Base-by-base conservation (phyloP, 768 basidiomycete genomes). In the Amanita muscaria region DNA sequence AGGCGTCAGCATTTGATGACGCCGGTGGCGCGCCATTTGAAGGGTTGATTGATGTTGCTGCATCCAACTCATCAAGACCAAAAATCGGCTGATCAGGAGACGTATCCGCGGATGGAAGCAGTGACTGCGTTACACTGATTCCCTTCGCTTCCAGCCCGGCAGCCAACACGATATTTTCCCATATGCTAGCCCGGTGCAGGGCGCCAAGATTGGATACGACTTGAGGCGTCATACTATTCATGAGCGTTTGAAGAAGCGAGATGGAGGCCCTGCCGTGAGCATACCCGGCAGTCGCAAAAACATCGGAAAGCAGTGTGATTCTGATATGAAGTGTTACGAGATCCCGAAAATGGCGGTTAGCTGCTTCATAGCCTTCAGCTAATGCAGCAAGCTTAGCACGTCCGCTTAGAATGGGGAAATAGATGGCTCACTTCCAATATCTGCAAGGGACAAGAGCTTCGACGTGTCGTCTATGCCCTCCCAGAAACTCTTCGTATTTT, bases 81-180 rank as follows among this genome's bases (percentile, higher is more conserved):
- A 65, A 50, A 7, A 63, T 64, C 18, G 64, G 51, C 39, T 64
- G 68, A 47, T 66, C 69, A 6, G 77, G 70, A 4, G 74, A 72
- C 46, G 67, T 68, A 42, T 70, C 70, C 25, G 71, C 46, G 5
- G 78, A 72, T 11, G 77, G 73, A 27, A 56, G 53, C 11, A 68
- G 63, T 3, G 69, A 70, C 16, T 65, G 54, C 44, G 68, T 61
- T 14, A 77, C 54, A 41, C 74, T 68, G 33, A 80, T 77, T 30
- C 79, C 78, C 52, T 70, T 76, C 12, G 66, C 60, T 12, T 68
- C 60, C 31, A 83, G 62, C 19, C 74, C 76, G 14, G 71, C 66
- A 52, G 83, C 85, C 40, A 96, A 71, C 14, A 79, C 64, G 31
- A 89, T 84, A 53, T 88, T 91, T 64, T 94, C 89, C 85, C 88